Conservation (phyloP, 2,329 filamentous ascomycete species). For the Pestalotiopsis fici region DNA sequence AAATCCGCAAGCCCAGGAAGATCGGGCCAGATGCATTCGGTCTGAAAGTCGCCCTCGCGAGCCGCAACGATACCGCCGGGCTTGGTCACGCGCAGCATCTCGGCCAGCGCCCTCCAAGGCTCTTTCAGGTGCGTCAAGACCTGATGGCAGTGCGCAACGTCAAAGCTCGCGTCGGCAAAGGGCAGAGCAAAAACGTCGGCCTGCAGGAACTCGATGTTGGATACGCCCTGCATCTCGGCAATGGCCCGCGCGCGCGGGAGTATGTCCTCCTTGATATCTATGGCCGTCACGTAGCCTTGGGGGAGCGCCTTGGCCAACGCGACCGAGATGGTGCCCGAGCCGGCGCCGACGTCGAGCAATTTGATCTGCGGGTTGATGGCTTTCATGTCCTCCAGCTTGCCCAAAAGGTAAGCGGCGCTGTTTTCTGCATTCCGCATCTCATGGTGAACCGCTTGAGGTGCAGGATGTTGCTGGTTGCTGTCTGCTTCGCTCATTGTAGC, state of each 20-base stretch:
- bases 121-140: slow-evolving; percentile 25
- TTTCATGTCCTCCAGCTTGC: slow-evolving; percentile 22
- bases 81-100: slow-evolving; percentile 32
- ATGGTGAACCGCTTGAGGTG: too few relatives aligned
- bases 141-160: slow-evolving; percentile 30
- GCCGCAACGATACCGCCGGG: slow-evolving; percentile 29
- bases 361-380: slow-evolving; percentile 21
- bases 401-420: slow-evolving; percentile 26
- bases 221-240: too few relatives aligned
- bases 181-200: too few relatives aligned
- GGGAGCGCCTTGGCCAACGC: slow-evolving; percentile 43
- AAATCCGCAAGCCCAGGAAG: slow-evolving; percentile 25
- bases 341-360: slow-evolving; percentile 48
- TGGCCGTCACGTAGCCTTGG: slow-evolving; percentile 38
- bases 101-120: slow-evolving; percentile 23
- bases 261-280: too few relatives aligned
- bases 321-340: slow-evolving; percentile 47
- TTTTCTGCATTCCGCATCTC: too few relatives aligned
- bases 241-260: too few relatives aligned
- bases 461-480: too few relatives aligned
- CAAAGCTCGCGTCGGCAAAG: slow-evolving; percentile 25
- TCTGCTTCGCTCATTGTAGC: too few relatives aligned
- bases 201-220: too few relatives aligned
- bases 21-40: slow-evolving; percentile 30
- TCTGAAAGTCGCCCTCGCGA: slow-evolving; percentile 33